Evolutionary conservation across 306 rosid genomes (phyloP).

Genomic region (Cicer arietinum): DNA sequence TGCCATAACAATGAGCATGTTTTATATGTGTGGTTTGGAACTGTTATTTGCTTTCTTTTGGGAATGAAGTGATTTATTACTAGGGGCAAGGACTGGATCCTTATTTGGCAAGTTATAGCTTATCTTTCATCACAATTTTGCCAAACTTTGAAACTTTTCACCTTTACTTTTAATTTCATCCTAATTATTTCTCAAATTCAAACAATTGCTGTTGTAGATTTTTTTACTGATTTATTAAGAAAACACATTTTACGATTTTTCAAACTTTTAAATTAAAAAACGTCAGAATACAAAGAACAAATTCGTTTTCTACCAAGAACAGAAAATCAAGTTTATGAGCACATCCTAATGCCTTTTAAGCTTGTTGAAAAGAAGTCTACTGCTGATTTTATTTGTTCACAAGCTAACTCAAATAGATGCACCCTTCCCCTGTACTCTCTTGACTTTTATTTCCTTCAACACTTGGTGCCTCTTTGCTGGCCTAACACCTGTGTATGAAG

Average conservation of each 20-base stretch:
- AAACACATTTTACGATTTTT: too few species aligned
- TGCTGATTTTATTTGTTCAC: background rate
- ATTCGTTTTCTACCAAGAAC: background rate
- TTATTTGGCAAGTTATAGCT: background rate
- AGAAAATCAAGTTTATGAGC: background rate
- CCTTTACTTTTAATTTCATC: background rate
- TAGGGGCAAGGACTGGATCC: background rate
- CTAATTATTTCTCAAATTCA: background rate
- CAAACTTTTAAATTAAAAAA: too few species aligned
- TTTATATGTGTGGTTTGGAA: background rate
- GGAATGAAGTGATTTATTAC: background rate
- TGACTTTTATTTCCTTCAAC: background rate
- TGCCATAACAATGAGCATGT: conserved; percentile 1
- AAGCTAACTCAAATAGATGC: background rate
- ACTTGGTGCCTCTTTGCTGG: background rate
- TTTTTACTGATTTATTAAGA: background rate
- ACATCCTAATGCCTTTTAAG: background rate
- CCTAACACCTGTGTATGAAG: background rate
- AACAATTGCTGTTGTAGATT: background rate
- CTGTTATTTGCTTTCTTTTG: conserved; percentile 24
- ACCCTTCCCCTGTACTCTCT: background rate
- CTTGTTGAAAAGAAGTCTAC: background rate
- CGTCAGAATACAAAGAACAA: background rate
- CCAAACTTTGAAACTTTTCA: background rate
- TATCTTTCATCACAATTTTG: background rate